Percentiles rank a stretch among this genome's conserved stretches.
These are phyloP conservation scores for Angomonas ambiguus DNA, from an alignment of 208 protist genomes.

Conservation along the genomic window DNA sequence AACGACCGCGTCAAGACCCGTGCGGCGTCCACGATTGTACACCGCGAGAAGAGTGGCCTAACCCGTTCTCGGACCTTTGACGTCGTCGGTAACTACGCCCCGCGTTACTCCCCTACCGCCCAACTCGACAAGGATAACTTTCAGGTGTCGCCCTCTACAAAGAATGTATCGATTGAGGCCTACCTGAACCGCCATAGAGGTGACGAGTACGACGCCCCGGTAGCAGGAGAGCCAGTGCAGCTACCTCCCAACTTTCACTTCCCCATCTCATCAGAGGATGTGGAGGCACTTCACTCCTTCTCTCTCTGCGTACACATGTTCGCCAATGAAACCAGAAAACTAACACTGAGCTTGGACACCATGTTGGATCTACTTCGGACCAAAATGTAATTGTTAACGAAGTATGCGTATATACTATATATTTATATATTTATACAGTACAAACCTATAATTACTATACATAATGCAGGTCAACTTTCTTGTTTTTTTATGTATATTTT, in stretches of 20 bases:
- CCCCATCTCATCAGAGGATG: conserved; percentile 74
- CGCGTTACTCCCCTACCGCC: not conserved
- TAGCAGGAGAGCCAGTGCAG: conserved; percentile 21
- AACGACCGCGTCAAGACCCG: not conserved
- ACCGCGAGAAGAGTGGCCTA: conserved; percentile 7
- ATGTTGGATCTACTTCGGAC: conserved; percentile 67
- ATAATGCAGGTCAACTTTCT: not conserved
- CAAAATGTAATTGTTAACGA: conserved; percentile 20
- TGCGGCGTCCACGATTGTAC: conserved; percentile 17
- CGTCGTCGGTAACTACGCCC: conserved; percentile 19
- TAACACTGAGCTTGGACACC: conserved; percentile 62
- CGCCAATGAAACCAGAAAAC: conserved; percentile 67
- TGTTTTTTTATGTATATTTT: not conserved
- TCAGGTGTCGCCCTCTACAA: conserved; percentile 27
- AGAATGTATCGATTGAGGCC: conserved; percentile 41
- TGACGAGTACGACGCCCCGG: not conserved
- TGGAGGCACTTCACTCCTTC: conserved; percentile 75
- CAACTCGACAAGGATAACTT: conserved; percentile 17
- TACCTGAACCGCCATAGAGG: conserved; percentile 17
- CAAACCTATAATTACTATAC: not conserved
- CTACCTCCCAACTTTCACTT: conserved; percentile 63
- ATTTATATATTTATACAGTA: conserved; percentile 6
- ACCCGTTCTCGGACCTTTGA: conserved; percentile 16
- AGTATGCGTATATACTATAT: not conserved
- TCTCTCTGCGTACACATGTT: conserved; percentile 79